Conservation (phyloP, 208 protist genomes). For the Acanthamoeba culbertsoni region DNA sequence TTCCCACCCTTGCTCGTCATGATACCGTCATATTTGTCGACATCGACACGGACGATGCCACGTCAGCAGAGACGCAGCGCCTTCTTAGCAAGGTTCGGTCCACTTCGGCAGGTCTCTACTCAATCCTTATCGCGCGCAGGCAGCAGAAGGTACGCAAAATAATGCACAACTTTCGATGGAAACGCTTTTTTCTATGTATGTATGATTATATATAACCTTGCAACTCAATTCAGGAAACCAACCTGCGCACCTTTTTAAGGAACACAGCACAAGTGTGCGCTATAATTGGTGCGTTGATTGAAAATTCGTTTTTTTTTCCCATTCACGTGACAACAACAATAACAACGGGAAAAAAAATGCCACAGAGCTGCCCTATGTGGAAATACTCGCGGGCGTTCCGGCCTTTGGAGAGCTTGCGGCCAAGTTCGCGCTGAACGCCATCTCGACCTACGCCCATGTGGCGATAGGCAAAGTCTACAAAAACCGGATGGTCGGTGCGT, state of each 20-base stretch:
- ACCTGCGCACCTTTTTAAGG: background rate
- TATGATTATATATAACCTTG: background rate
- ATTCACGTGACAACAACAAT: background rate
- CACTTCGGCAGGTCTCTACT: background rate
- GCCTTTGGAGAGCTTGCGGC: background rate
- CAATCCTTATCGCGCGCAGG: background rate
- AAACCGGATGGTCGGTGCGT: constrained; percentile 47
- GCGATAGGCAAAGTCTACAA: constrained; percentile 43
- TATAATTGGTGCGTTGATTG: background rate
- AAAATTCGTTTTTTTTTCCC: background rate
- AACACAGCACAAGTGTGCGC: background rate
- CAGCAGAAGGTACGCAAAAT: background rate
- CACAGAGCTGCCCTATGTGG: constrained; percentile 3
- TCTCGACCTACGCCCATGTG: constrained; percentile 16
- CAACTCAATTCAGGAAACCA: background rate
- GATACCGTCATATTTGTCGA: background rate
- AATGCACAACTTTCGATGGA: background rate
- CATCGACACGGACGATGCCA: background rate
- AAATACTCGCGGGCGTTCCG: background rate
- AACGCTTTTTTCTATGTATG: background rate
- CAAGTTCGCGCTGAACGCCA: constrained; percentile 50
- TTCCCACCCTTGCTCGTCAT: background rate
- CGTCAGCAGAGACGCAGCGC: background rate
- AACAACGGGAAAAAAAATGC: background rate
- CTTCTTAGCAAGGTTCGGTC: background rate